Conservation (phyloP, 352 stramenopile genomes). For the Phytophthora multivora region DNA sequence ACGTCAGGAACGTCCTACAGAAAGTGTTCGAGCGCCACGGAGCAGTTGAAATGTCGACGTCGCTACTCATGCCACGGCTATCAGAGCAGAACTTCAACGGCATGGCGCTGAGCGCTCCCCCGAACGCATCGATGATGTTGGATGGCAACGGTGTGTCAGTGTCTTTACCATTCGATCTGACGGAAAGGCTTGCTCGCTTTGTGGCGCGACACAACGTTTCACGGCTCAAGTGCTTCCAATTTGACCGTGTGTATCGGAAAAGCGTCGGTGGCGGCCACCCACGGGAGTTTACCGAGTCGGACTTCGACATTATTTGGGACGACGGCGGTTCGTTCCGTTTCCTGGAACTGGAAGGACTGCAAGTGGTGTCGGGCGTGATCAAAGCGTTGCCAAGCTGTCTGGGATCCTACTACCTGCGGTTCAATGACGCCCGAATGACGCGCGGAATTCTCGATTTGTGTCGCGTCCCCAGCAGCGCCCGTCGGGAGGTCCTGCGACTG, state of each 20-base stretch:
- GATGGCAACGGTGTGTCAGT: slow-evolving; percentile 82
- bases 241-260: slow-evolving; percentile 84
- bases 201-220: slow-evolving; percentile 82
- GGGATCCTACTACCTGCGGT: slow-evolving; percentile 76
- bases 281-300: slow-evolving; percentile 78
- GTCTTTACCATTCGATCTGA: slow-evolving; percentile 84
- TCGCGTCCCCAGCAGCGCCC: slow-evolving; percentile 48
- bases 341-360: slow-evolving; percentile 75
- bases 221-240: slow-evolving; percentile 86
- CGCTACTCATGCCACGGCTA: slow-evolving; percentile 75
- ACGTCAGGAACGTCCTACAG: slow-evolving; percentile 74
- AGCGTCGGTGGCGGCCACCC: slow-evolving; percentile 77
- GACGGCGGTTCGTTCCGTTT: slow-evolving; percentile 65
- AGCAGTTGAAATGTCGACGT: slow-evolving; percentile 77
- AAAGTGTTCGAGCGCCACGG: slow-evolving; percentile 87
- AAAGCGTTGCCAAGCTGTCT: slow-evolving; percentile 59
- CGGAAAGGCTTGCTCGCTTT: slow-evolving; percentile 80
- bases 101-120: slow-evolving; percentile 55
- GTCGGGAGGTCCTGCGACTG: slow-evolving; percentile 75
- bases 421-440: slow-evolving; percentile 82
- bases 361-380: slow-evolving; percentile 82
- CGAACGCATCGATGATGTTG: slow-evolving; percentile 68
- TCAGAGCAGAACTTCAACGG: slow-evolving; percentile 75
- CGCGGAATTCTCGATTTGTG: slow-evolving; percentile 75
- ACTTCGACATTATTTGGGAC: slow-evolving; percentile 90